Evolutionary conservation across 2,329 filamentous ascomycete genomes (phyloP), one percentile per base, ranked within the genome.

Genomic region (Ceratocystis ficicola): DNA sequence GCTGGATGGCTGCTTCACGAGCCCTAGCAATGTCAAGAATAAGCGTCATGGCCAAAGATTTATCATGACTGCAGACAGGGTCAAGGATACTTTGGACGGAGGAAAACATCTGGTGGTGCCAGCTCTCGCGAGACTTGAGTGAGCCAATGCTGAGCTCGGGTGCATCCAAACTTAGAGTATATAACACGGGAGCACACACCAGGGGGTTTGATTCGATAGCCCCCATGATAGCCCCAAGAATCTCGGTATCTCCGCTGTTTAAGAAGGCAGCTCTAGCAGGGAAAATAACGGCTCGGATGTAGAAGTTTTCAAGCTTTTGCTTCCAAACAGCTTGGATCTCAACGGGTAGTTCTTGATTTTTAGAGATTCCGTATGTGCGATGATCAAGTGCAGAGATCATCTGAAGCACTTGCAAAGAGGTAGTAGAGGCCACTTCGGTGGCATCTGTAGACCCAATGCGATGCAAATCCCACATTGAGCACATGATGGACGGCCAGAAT

Each of bases 391-490:
- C 73, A 6, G 71, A 71, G 57, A 74, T 75, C 72, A 41, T 67
- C 63, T 36, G 73, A 71, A 32, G 71, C 66, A 68, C 72, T 0
- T 76, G 72, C 0, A 72, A 70, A 55, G 81, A 81, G 5, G 83
- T 72, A 62, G 78, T 73, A 1, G 72, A 74, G 1, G 81, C 80
- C 30, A 83, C 79, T 48, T 82, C 78, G 6, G 76, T 68, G 2
- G 74, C 74, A 69, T 84, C 82, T 30, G 75, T 74, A 3, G 73
- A 73, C 20, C 75, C 77, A 67, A 81, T 80, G n/a, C 81, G 73
- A 69, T 81, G 82, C 5, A 85, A 74, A 22, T 79, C 76, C 83
- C 82, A 85, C 3, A 84, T 71, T 0, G 75, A 72, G 3, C 74
- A 73, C 55, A 81, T 72, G 1, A 75, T 78, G 3, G 74, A 71